A percentile compares a stretch with the other conserved stretches of the same genome.
Conservation (phyloP, 2,329 filamentous ascomycete genomes). For the Neonectria magnoliae region DNA sequence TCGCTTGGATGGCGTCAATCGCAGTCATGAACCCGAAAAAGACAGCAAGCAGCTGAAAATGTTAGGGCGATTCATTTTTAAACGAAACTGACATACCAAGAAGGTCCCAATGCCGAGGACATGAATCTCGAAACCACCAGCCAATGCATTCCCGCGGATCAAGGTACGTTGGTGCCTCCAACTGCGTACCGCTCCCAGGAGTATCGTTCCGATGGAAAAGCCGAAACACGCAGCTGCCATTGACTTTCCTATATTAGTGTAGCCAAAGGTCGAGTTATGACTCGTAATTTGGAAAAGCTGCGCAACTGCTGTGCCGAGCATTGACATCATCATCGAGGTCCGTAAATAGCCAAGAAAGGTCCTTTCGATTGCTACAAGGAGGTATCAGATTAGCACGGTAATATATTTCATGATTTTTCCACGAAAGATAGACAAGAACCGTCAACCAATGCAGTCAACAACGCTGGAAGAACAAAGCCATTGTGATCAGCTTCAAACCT, state of each 20-base stretch:
- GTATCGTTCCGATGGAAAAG: slow-evolving; percentile 50
- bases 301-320: slow-evolving; percentile 71
- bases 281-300: slow-evolving; percentile 71
- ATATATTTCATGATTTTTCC: neutral
- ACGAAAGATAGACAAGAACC: neutral
- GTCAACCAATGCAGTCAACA: neutral
- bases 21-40: slow-evolving; percentile 39
- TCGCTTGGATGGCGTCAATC: slow-evolving; percentile 33
- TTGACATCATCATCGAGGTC: slow-evolving; percentile 74
- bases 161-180: slow-evolving; percentile 47
- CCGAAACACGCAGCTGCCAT: slow-evolving; percentile 57
- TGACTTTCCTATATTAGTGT: slow-evolving; percentile 68
- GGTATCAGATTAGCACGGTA: slow-evolving; percentile 7
- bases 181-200: slow-evolving; percentile 44
- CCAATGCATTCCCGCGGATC: slow-evolving; percentile 44
- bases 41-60: slow-evolving; percentile 31
- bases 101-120: slow-evolving; percentile 32
- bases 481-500: neutral
- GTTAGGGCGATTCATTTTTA: slow-evolving; percentile 17
- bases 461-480: neutral
- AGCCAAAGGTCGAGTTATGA: slow-evolving; percentile 60
- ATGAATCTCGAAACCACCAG: slow-evolving; percentile 46
- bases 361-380: slow-evolving; percentile 71
- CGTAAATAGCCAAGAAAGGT: slow-evolving; percentile 80
- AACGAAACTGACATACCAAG: slow-evolving; percentile 24